Conservation (phyloP, 345 rosid species). For the Brassica juncea region DNA sequence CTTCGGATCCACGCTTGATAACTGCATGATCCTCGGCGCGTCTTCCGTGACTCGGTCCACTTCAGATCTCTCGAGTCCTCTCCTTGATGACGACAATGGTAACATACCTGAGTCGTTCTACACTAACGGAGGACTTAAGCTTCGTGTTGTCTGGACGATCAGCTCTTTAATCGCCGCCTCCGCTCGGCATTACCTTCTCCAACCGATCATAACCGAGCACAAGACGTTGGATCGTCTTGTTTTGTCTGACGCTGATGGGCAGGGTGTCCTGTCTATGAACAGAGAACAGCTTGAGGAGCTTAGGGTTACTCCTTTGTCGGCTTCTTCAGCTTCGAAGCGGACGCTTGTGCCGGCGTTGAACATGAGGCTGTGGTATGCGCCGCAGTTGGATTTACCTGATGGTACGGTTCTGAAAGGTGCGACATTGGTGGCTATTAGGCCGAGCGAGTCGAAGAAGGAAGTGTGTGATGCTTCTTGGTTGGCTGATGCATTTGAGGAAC, state of each 20-base stretch:
- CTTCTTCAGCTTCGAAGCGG: slow-evolving; percentile 90
- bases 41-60: slow-evolving; percentile 48
- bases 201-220: slow-evolving; percentile 85
- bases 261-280: slow-evolving; percentile 42
- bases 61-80: slow-evolving; percentile 30
- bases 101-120: slow-evolving; percentile 94
- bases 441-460: slow-evolving; percentile 75
- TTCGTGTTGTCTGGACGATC: slow-evolving; percentile 94
- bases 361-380: slow-evolving; percentile 97
- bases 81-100: slow-evolving; percentile 66
- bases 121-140: slow-evolving; percentile 89
- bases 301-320: slow-evolving; percentile 85
- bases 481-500: slow-evolving; percentile 74
- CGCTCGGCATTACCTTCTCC: slow-evolving; percentile 87
- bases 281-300: slow-evolving; percentile 93
- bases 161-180: slow-evolving; percentile 94
- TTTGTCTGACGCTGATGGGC: slow-evolving; percentile 64
- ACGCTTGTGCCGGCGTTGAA: slow-evolving; percentile 88
- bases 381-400: slow-evolving; percentile 69
- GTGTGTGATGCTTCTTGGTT: slow-evolving; percentile 74
- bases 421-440: slow-evolving; percentile 88
- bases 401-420: slow-evolving; percentile 85
- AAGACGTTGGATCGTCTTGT: slow-evolving; percentile 81
- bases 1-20: slow-evolving; percentile 92
- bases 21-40: slow-evolving; percentile 89